Evolutionary conservation across 352 stramenopile genomes (phyloP), one percentile per base, ranked within the genome.

Genomic region (Lagenidium sp.): DNA sequence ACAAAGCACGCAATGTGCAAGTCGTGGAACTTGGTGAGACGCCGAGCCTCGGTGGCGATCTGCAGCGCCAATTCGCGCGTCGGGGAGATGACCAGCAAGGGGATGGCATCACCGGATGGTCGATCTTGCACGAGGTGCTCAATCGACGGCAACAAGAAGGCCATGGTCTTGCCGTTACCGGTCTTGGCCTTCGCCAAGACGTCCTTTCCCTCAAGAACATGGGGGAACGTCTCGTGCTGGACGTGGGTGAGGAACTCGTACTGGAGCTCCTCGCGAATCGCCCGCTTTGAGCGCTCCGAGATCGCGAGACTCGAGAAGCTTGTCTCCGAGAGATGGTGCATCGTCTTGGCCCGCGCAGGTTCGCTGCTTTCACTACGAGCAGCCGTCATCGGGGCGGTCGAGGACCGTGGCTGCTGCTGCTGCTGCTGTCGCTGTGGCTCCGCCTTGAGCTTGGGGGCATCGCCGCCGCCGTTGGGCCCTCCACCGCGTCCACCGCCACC

Each of bases 41-140:
- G 71, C 34, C 82, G 68, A 4, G 79, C 88, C 60, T 98, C 88
- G 18, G 75, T 78, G 4, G 73, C 65, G 40, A 98, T 98, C 60
- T 97, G 88, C 42, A 68, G 60, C 2, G 85, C 87, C 4, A 97
- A 57, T 55, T 97, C 86, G 32, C 86, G 63, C 35, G 87, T 97
- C 4, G 88, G 88, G 12, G 80, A 93, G 25, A 97, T 70, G 44
- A 95, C 83, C 6, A 97, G 71, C 19, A 72, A 65, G 4, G 58
- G 71, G 57, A 94, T 74, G 35, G 66, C 47, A 26, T 64, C 53
- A n/a, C 26, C 24, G 21, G 36, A 43, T 22, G 36, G 47, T 6
- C 39, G 39, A 30, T 26, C 83, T 59, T 96, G 97, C 40, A 94
- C 97, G 25, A 55, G 36, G 41, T 30, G 34, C 53, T 89, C 74